These are phyloP conservation scores for Suillus brevipes DNA, from an alignment of 768 basidiomycete genomes.

Conservation along the genomic window DNA sequence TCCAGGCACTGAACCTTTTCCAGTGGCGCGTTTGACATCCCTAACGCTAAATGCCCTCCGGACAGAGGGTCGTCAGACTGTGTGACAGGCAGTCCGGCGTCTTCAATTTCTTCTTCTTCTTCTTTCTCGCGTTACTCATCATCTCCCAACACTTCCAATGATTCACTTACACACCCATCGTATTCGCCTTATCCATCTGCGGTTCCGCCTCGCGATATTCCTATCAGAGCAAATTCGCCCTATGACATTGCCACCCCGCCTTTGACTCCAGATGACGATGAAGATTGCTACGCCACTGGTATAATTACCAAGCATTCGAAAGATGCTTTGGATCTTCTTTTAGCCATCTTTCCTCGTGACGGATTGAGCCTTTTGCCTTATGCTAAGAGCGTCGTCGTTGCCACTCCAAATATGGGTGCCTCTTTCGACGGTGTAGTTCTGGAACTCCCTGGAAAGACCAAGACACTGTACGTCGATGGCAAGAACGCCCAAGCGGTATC, in stretches of 20 bases:
- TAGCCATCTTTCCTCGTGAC: conserved; percentile 74
- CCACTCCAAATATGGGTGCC: conserved; percentile 64
- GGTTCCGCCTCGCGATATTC: conserved; percentile 44
- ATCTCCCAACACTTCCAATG: conserved; percentile 25
- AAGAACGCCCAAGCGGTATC: conserved; percentile 79
- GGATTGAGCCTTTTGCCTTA: conserved; percentile 68
- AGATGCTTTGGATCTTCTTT: conserved; percentile 76
- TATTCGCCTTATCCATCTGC: conserved; percentile 26
- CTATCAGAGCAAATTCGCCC: conserved; percentile 38
- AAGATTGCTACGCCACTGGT: conserved; percentile 44
- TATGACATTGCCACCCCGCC: conserved; percentile 66
- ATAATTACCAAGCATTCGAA: conserved; percentile 47
- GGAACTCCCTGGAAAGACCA: conserved; percentile 65
- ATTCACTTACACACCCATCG: conserved; percentile 20
- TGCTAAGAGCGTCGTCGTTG: conserved; percentile 73
- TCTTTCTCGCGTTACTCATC: conserved; percentile 35
- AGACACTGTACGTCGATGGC: conserved; percentile 83
- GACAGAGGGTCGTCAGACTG: conserved; percentile 92
- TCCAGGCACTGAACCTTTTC: conserved; percentile 12
- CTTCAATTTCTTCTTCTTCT: conserved; percentile 49
- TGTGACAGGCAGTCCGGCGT: conserved; percentile 93
- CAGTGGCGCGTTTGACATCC: conserved; percentile 96
- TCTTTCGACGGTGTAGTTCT: conserved; percentile 80
- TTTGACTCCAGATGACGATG: conserved; percentile 71
- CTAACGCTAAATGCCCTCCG: conserved; percentile 91